Evolutionary conservation across 2,329 filamentous ascomycete genomes (phyloP).

Genomic region (Aspergillus jensenii): DNA sequence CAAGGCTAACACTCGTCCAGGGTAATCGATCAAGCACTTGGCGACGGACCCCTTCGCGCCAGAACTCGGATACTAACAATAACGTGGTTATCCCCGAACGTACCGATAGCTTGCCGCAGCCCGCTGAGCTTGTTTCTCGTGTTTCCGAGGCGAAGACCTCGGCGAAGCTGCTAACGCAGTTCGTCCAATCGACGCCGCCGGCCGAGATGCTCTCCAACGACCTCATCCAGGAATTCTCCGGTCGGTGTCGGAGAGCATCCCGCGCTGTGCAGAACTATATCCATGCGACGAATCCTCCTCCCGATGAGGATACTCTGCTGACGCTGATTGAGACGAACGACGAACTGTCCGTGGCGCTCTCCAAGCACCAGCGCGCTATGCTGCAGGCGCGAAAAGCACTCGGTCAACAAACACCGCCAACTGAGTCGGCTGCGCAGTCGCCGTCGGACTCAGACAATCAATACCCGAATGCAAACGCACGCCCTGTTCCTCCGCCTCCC

Average conservation of each 20-base stretch:
- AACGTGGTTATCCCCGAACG: slow-evolving; percentile 32
- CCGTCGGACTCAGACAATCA: slow-evolving; percentile 20
- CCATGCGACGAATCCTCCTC: slow-evolving; percentile 70
- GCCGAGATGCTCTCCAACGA: slow-evolving; percentile 77
- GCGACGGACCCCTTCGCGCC: slow-evolving; percentile 27
- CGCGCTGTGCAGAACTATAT: slow-evolving; percentile 85
- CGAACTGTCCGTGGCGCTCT: slow-evolving; percentile 77
- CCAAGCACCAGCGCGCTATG: slow-evolving; percentile 79
- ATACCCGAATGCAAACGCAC: slow-evolving; percentile 17
- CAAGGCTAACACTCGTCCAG: not conserved
- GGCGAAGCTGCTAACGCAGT: slow-evolving; percentile 86
- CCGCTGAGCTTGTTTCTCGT: slow-evolving; percentile 75
- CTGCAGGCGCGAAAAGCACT: slow-evolving; percentile 54
- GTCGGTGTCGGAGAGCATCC: slow-evolving; percentile 78
- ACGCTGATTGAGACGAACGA: slow-evolving; percentile 94
- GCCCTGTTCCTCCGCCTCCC: slow-evolving; percentile 16
- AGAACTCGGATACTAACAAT: slow-evolving; percentile 19
- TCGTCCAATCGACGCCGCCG: slow-evolving; percentile 80
- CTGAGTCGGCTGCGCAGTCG: slow-evolving; percentile 18
- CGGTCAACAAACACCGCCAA: slow-evolving; percentile 12
- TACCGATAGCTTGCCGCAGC: slow-evolving; percentile 57
- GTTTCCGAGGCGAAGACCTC: slow-evolving; percentile 90
- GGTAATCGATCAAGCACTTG: slow-evolving; percentile 7
- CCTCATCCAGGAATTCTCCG: slow-evolving; percentile 87
- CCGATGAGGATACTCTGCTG: slow-evolving; percentile 92